phyloP scores from a whole-genome alignment of 192 early-diverging fungal species.

The Linnemannia exigua region DNA sequence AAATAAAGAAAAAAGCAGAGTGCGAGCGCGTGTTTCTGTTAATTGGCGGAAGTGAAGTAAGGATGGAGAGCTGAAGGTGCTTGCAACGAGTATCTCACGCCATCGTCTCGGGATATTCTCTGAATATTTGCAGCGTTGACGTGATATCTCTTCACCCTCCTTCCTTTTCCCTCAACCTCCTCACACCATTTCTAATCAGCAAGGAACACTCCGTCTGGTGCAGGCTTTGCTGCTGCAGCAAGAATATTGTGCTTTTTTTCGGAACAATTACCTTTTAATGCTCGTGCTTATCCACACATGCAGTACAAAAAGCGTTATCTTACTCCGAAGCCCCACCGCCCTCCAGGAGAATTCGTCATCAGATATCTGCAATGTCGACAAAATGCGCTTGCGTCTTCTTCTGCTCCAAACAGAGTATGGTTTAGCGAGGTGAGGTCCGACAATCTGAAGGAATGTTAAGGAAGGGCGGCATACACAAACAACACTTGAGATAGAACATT shows the following conservation, averaged over 20 bases:
- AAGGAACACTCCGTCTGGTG: background rate
- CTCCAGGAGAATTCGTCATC: background rate
- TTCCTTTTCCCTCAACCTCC: background rate
- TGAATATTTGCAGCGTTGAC: background rate
- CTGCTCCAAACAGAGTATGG: background rate
- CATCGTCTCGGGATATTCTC: background rate
- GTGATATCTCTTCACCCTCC: background rate
- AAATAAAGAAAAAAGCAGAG: background rate
- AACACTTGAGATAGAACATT: too few species aligned
- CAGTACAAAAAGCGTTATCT: background rate
- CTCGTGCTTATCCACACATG: background rate
- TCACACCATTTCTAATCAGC: too few species aligned
- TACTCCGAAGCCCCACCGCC: background rate
- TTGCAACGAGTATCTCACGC: background rate
- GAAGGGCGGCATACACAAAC: too few species aligned
- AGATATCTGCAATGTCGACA: conserved; percentile 1
- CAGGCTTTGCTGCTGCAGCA: background rate
- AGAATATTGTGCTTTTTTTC: background rate
- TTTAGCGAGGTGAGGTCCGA: background rate
- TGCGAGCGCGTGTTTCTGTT: background rate
- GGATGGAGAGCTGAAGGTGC: background rate
- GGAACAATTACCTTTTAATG: background rate
- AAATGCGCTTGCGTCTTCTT: background rate
- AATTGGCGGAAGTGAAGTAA: too few species aligned
- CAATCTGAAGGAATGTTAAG: background rate